Conservation (phyloP, 2,329 filamentous ascomycete genomes). For the Chalara sp. region DNA sequence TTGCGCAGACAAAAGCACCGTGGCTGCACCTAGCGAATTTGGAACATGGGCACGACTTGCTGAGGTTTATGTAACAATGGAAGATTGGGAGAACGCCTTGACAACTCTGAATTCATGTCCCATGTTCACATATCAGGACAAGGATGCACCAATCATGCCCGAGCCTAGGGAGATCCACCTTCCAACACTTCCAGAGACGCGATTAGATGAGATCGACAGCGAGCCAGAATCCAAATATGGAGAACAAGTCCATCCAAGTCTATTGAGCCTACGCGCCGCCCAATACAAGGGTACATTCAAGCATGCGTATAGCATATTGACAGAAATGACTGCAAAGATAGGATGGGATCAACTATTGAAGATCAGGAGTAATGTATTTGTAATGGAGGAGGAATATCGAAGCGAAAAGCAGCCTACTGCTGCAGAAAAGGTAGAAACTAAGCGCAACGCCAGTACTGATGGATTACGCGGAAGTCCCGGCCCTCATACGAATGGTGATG, state of each 20-base stretch:
- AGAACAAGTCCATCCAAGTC: slow-evolving; percentile 80
- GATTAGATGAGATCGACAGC: slow-evolving; percentile 94
- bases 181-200: slow-evolving; percentile 80
- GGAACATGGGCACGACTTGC: slow-evolving; percentile 92
- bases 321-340: slow-evolving; percentile 92
- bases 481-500: slow-evolving; percentile 37
- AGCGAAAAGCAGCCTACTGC: slow-evolving; percentile 68
- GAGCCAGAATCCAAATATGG: slow-evolving; percentile 73
- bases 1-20: slow-evolving; percentile 89
- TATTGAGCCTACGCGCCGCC: slow-evolving; percentile 79
- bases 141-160: slow-evolving; percentile 90
- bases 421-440: slow-evolving; percentile 30
- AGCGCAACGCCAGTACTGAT: slow-evolving; percentile 73
- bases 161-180: slow-evolving; percentile 84
- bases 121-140: slow-evolving; percentile 99
- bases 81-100: slow-evolving; percentile 94
- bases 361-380: slow-evolving; percentile 93
- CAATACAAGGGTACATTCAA: slow-evolving; percentile 93
- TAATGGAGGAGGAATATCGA: slow-evolving; percentile 98
- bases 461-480: slow-evolving; percentile 67
- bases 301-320: slow-evolving; percentile 88
- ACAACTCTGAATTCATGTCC: slow-evolving; percentile 96
- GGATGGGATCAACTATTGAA: slow-evolving; percentile 95
- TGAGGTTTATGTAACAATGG: slow-evolving; percentile 87
- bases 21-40: slow-evolving; percentile 94